phyloP scores from a whole-genome alignment of 1,284 basidiomycete genomes.

The Cryptococcus sp. region DNA sequence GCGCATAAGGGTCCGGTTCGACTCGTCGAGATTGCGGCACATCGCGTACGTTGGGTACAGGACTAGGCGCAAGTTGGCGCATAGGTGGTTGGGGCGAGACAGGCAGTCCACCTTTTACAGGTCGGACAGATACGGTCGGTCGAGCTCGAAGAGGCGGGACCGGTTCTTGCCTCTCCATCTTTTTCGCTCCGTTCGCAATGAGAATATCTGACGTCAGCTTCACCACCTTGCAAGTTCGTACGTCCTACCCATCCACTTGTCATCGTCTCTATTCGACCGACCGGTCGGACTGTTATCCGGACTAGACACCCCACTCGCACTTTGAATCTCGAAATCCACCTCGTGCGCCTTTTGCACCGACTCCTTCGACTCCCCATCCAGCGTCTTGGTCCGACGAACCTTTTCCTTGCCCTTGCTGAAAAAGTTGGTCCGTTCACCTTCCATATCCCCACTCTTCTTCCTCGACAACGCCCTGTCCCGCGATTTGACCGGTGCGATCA shows the following conservation, averaged over 20 bases:
- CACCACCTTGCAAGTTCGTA: slow-evolving; percentile 1
- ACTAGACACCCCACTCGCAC: slow-evolving; percentile 33
- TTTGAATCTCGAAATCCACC: slow-evolving; percentile 41
- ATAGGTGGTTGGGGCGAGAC: slow-evolving; percentile 17
- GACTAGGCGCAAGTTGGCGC: not conserved
- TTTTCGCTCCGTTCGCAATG: slow-evolving; percentile 58
- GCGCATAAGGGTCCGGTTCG: not conserved
- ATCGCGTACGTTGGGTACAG: not conserved
- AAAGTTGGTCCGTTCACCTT: slow-evolving; percentile 48
- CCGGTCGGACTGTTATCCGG: slow-evolving; percentile 42
- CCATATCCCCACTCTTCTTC: slow-evolving; percentile 46
- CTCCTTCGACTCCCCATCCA: slow-evolving; percentile 12
- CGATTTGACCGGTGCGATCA: not conserved
- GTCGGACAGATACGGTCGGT: slow-evolving; percentile 21
- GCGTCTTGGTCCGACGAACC: too few relatives aligned
- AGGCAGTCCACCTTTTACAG: slow-evolving; percentile 10
- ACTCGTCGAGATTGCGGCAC: not conserved
- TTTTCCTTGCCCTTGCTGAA: slow-evolving; percentile 21
- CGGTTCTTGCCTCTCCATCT: slow-evolving; percentile 59
- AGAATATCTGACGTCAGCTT: slow-evolving; percentile 58
- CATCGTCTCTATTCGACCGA: slow-evolving; percentile 42
- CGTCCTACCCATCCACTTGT: slow-evolving; percentile 45
- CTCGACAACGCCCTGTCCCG: not conserved
- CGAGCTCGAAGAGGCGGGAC: slow-evolving; percentile 3
- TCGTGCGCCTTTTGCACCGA: slow-evolving; percentile 45